Base-by-base conservation (phyloP, 768 basidiomycete species). In the Amylocystis lapponica region DNA sequence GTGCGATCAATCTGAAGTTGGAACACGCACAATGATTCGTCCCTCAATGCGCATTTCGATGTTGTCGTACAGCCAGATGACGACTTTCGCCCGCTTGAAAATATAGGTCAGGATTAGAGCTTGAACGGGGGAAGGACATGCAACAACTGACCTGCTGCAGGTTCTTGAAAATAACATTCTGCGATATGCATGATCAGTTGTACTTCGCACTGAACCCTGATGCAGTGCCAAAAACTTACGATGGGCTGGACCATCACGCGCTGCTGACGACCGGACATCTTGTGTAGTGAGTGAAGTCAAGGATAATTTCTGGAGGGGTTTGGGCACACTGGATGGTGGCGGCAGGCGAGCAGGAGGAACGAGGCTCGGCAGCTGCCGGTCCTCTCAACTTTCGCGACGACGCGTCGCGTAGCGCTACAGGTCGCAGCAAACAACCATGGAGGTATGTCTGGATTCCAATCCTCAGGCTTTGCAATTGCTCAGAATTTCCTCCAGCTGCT, bases 221-320 rank as follows among this genome's bases (percentile, higher is more conserved):
- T 19, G 22, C 3, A 14, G 49, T 21, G 21, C 45, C 17, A 12
- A 11, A 23, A 31, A 71, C 89, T 57, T 66, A 95, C 94, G 83
- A 96, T 96, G 81, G 93, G 93, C 69, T 97, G 95, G 48, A 97
- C 95, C 91, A 97, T 92, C 76, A 97, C 94, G 62, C 92, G 87
- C 62, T 92, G 86, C 62, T 91, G 89, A 59, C 92, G 86, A 57
- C 79, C 81, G 26, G 88, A 91, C 93, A 97, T 97, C 63, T 58
- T 81, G 68, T 45, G 46, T 20, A 54, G 23, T 22, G 30, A 40
- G 13, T 32, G 22, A n/a, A n/a, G n/a, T n/a, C n/a, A n/a, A n/a
- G n/a, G n/a, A n/a, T n/a, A n/a, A n/a, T n/a, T n/a, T n/a, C n/a
- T n/a, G n/a, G n/a, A n/a, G n/a, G n/a, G n/a, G n/a, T n/a, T n/a